Percentiles rank a stretch among this genome's conserved stretches.
Conservation (phyloP, 176 grass and related monocot species). For the Zoysia japonica region DNA sequence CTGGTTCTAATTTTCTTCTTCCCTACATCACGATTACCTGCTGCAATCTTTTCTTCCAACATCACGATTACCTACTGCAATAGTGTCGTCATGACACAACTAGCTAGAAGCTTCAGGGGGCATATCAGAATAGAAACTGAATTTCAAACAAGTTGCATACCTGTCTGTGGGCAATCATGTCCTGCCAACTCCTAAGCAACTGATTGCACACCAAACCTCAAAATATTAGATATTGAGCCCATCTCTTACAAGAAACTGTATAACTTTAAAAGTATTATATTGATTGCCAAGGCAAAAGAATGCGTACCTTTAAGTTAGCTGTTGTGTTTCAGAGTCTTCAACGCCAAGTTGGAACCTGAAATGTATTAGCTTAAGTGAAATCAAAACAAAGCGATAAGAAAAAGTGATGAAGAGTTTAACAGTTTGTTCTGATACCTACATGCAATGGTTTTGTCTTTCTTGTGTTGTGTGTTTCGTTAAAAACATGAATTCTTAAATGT, state of each 20-base stretch:
- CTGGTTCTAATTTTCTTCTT: not conserved
- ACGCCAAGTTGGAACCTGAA: not conserved
- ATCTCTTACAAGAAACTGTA: conserved; percentile 5
- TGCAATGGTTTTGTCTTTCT: not conserved
- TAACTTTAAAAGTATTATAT: not conserved
- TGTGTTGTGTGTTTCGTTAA: not conserved
- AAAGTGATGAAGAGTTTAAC: not conserved
- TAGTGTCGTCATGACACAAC: not conserved
- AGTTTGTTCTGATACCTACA: not conserved
- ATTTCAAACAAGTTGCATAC: not conserved
- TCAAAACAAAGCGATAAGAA: not conserved
- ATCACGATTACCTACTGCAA: not conserved
- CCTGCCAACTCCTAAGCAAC: not conserved
- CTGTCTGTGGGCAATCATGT: not conserved
- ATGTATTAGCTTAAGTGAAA: not conserved
- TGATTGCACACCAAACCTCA: not conserved
- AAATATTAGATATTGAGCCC: not conserved
- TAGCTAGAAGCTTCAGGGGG: not conserved
- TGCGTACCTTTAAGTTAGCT: not conserved
- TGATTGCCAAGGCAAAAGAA: not conserved
- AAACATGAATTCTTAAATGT: not conserved
- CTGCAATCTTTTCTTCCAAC: not conserved
- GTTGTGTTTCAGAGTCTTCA: not conserved
- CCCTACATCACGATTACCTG: not conserved
- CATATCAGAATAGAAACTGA: not conserved